Base-by-base conservation (phyloP, 2,329 filamentous ascomycete genomes). In the Colletotrichum euphorbiae region DNA sequence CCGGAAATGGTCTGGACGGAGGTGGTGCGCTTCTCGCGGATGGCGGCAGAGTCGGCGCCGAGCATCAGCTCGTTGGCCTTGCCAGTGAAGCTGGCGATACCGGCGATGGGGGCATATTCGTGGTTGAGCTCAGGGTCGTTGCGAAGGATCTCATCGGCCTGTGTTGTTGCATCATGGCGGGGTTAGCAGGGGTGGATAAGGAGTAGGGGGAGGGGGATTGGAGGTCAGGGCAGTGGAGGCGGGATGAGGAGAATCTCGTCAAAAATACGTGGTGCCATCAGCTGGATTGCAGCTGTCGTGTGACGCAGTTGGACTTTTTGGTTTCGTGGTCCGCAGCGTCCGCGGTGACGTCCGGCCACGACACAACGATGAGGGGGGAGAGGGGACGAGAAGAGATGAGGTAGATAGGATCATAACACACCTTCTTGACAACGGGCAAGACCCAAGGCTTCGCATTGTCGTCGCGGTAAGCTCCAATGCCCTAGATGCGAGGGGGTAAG, bases 391-490 rank as follows among this genome's bases (percentile, higher is more conserved):
- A 24, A 58, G 43, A 17, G 31, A 36, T 15, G 38, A 31, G 7
- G 13, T 15, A 48, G 12, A 42, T 9, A 46, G 7, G 4, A 50
- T 12, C 11, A 38, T 15, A 6, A 73, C 83, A 77, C 83, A 97
- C 95, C 92, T 97, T 97, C 83, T 93, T 97, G 70, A 98, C 95
- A 2, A 98, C 95, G 19, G 96, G 95, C 71, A 99, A 83, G 70
- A 99, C 90, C 96, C 96, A 99, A 3, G 96, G 96, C 84, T 98
- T 98, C 70, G 94, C 95, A 77, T 94, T 91, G 82, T 98, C 87
- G 77, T 97, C 96, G 78, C 96, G 88, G 82, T 99, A 99, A 67
- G 96, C 96, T 74, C 96, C 96, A 83, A 98, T 90, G 67, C 89
- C 89, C 87, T 89, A 28, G 28, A 28, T 8, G 28, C 28, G 28